Evolutionary conservation across 2,329 filamentous ascomycete species (phyloP), one percentile per base, ranked within the genome.

Genomic region (Xylogone sp.): DNA sequence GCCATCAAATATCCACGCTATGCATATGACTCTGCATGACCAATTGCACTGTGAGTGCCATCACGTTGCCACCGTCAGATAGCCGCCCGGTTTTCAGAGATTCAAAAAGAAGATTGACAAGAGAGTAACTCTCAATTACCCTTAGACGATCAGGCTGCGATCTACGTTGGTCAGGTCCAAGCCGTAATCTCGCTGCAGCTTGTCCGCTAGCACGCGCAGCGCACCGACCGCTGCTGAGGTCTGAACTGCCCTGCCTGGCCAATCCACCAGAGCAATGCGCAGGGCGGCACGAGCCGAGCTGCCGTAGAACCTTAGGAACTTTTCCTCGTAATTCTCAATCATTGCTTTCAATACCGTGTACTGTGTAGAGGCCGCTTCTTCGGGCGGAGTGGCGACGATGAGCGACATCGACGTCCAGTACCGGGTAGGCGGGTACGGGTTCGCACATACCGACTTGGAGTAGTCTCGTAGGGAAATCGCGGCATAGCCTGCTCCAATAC

Each of bases 391-490:
- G 65, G 90, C 91, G 64, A 92, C 73, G 34, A 97, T 88, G 43
- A 77, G 77, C 1, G 90, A 83, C 51, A 97, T 73, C 0, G 87
- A 79, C 34, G 76, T 78, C 94, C 94, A 99, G 74, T 94, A 97
- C 51, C 92, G 78, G 0, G 77, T 78, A 46, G 88, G 88, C 3
- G 86, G 91, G 69, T 82, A 94, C 0, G 86, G 91, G 59, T 92
- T 92, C 57, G 84, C 84, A 39, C 58, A 44, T 18, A 76, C 74
- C 1, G 84, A 81, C 57, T 81, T 86, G 56, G 81, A 82, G 64
- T 95, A 96, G 66, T 95, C 90, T 45, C 93, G 84, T 8, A 97
- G 75, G 1, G 90, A 83, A 34, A 97, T 77, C 1, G 92, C 83
- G 0, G 91, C 89, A 64, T 87, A 99, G 0, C 93, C 93, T 2